Base-by-base conservation (phyloP, 2,329 filamentous ascomycete species). In the Furcasterigmium furcatum region DNA sequence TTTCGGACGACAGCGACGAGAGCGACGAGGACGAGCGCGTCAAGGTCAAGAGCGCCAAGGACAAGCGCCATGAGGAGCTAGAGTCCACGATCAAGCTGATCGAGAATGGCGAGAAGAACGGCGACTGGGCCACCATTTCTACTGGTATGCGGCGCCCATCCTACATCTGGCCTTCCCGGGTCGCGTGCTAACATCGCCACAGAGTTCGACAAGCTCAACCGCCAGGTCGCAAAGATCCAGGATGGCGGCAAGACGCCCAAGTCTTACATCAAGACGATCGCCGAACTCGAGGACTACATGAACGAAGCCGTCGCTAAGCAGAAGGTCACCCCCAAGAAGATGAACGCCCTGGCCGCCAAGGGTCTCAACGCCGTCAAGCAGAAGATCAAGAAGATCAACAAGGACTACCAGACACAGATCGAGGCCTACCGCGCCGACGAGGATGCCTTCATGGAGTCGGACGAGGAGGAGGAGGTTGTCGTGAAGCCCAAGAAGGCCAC, bases 321-420 rank as follows among this genome's bases (percentile, higher is more conserved):
- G 66, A 99, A 99, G 77, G 88, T 95, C 56, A 88, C 88, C 3
- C 84, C 86, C 52, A 96, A 96, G 83, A 97, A 96, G 80, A 96
- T 97, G 91, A 99, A 96, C 73, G 91, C 91, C 51, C 94, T 86
- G 63, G 95, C 92, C 64, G 87, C 91, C 55, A 89, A 91, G 71
- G 91, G 91, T 61, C 81, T 99, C 61, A 99, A 97, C 68, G 90
- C 91, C 52, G 88, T 97, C 62, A 95, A 96, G 74, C 94, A 99
- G 70, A 91, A 91, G 73, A 90, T 99, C 76, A 91, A 92, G 82
- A 97, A 96, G 82, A 92, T 92, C 73, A 95, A 92, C 79, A 95
- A 95, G 73, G 92, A 97, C 54, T 92, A 92, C 72, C 82, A 89
- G 62, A 76, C 80, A 51, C 88, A 96, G 62, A 86, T 99, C 59